Evolutionary conservation across 2,329 filamentous ascomycete genomes (phyloP).

Genomic region (Simplicillium sp.): DNA sequence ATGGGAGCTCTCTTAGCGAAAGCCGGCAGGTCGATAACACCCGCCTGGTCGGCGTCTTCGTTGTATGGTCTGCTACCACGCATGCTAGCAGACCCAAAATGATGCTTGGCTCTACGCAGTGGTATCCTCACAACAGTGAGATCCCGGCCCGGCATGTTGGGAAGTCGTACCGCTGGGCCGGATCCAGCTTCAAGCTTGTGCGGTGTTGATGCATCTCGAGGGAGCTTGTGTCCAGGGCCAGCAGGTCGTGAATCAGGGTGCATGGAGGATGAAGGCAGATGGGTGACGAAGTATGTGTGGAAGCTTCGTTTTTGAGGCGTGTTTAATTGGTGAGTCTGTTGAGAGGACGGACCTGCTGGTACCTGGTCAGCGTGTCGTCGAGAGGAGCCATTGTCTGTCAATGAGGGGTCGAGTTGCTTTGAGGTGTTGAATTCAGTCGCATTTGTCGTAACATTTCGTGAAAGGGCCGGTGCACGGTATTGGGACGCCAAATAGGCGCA

Average conservation of each 20-base stretch:
- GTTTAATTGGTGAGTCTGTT: background rate
- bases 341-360: background rate
- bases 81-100: slow-evolving; percentile 74
- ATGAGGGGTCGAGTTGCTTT: too few species aligned
- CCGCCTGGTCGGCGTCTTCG: slow-evolving; percentile 89
- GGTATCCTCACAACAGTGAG: slow-evolving; percentile 93
- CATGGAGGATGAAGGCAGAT: slow-evolving; percentile 85
- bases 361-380: too few species aligned
- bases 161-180: slow-evolving; percentile 48
- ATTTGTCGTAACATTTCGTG: background rate
- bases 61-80: slow-evolving; percentile 82
- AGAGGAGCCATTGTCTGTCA: too few species aligned
- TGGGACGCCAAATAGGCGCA: too few species aligned
- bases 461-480: too few species aligned
- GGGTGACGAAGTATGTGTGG: slow-evolving; percentile 95
- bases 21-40: slow-evolving; percentile 84
- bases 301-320: slow-evolving; percentile 44
- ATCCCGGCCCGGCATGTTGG: slow-evolving; percentile 56
- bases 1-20: slow-evolving; percentile 79
- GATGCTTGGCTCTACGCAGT: slow-evolving; percentile 86
- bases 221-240: slow-evolving; percentile 74
- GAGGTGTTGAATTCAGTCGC: background rate
- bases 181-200: slow-evolving; percentile 50
- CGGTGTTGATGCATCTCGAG: slow-evolving; percentile 73
- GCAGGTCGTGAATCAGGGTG: slow-evolving; percentile 70